Evolutionary conservation across 2,329 filamentous ascomycete genomes (phyloP), one percentile per base, ranked within the genome.

Genomic region (Xylariaceae sp.): DNA sequence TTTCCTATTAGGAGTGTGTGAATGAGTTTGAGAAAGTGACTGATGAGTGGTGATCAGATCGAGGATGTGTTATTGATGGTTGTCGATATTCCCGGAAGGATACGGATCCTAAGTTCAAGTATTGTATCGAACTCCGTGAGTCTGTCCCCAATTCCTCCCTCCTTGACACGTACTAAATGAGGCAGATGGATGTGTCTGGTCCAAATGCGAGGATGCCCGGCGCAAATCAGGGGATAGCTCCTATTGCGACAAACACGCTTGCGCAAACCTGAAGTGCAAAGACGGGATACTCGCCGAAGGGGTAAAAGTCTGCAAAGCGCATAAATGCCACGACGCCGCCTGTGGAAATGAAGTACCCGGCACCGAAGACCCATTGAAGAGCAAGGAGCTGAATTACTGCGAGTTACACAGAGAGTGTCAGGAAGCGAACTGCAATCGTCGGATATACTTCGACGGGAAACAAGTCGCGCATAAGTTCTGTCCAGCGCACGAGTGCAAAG

Each of bases 361-460:
- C 3, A 41, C 41, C 14, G 19, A 18, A 15, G 47, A 49, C 27
- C 42, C 45, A 11, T 33, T 18, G 5, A 41, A 33, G 7, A 14
- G 14, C 31, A 38, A 33, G 18, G 30, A 36, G 35, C 44, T 52
- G 14, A 47, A 51, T 22, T 59, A 48, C 48, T 62, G 57, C 50
- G 42, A 45, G 11, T 48, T 39, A 10, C 58, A 62, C 55, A 51
- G 48, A 39, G 18, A 44, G 17, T 62, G 61, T 54, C 39, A 55
- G 11, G 52, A 44, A 7, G 19, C n/a, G 10, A 47, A 47, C 14
- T 61, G 58, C 45, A 27, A 39, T 1, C 12, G 56, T 30, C 50
- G 67, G 61, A 54, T 64, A 60, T 52, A 68, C 54, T 47, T 69
- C 58, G n/a, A 66, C 62, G 5, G 58, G 40, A 69, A 61, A 50